These are phyloP conservation scores for Musa troglodytarum DNA, from an alignment of 176 grass and related monocot species.

Conservation along the genomic window DNA sequence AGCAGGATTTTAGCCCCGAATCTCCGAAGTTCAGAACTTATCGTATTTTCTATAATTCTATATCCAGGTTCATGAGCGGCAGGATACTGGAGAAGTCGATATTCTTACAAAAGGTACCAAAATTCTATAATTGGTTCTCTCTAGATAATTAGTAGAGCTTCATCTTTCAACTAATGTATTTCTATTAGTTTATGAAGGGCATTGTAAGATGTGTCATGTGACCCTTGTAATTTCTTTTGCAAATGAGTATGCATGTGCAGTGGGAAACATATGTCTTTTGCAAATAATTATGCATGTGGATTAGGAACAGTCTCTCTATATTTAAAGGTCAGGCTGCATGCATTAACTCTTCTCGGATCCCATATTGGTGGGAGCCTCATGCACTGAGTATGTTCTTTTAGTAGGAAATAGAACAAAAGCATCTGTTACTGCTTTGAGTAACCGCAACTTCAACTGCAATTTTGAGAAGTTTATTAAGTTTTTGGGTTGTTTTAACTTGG, in stretches of 20 bases:
- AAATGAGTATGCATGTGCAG: background rate
- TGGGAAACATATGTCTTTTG: background rate
- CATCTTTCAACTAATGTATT: background rate
- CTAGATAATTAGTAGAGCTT: background rate
- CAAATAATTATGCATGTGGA: no score
- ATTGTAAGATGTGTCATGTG: background rate
- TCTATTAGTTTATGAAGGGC: background rate
- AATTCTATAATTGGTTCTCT: background rate
- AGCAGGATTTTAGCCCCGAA: background rate
- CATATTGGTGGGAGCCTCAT: no score
- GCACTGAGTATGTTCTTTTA: no score
- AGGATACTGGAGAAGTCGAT: conserved; percentile 64
- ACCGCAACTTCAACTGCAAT: no score
- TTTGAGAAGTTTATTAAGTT: no score
- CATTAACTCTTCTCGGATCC: no score
- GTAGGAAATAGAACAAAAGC: no score
- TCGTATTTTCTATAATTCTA: background rate
- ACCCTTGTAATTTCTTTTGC: background rate
- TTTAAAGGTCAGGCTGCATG: no score
- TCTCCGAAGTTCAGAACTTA: background rate
- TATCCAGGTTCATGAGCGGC: conserved; percentile 66
- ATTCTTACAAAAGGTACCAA: conserved; percentile 75
- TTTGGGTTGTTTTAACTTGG: no score
- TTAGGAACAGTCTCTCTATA: no score
- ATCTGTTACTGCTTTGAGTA: no score